Evolutionary conservation across 345 rosid genomes (phyloP).

Genomic region (Rhodomyrtus tomentosa): DNA sequence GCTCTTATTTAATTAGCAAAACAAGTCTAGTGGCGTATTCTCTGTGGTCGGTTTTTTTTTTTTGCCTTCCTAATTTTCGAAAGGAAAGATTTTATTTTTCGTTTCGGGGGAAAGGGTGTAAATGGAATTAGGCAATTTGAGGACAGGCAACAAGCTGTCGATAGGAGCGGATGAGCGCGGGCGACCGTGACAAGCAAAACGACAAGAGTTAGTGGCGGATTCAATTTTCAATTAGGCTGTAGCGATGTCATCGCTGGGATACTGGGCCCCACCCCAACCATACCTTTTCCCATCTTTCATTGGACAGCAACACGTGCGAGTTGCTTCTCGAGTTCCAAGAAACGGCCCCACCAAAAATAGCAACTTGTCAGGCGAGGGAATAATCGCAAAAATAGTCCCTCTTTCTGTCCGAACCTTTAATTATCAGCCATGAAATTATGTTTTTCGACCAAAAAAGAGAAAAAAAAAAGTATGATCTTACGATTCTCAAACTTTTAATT

Average conservation of each 20-base stretch:
- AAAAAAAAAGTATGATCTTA: no score
- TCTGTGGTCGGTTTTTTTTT: neutral
- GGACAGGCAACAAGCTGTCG: neutral
- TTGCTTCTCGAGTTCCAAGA: neutral
- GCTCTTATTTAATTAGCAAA: neutral
- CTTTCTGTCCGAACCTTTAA: no score
- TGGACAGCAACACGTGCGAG: neutral
- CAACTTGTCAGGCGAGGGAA: neutral
- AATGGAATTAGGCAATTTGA: neutral
- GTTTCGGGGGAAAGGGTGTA: neutral
- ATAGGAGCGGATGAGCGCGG: neutral
- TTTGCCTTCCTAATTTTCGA: accelerated
- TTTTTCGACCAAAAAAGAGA: no score
- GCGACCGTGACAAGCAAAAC: neutral
- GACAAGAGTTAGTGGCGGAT: neutral
- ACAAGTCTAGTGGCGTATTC: neutral
- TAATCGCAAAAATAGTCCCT: no score
- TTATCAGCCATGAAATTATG: no score
- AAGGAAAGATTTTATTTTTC: neutral
- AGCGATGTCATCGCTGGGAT: neutral
- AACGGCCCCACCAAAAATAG: neutral
- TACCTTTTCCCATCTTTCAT: neutral
- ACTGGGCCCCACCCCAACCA: neutral
- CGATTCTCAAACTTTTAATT: accelerated
- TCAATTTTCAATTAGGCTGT: neutral